A percentile compares a stretch with the other conserved stretches of the same genome.
These are phyloP conservation scores for Tetraselmis striata DNA, from an alignment of 139 green algal genomes.

Conservation along the genomic window DNA sequence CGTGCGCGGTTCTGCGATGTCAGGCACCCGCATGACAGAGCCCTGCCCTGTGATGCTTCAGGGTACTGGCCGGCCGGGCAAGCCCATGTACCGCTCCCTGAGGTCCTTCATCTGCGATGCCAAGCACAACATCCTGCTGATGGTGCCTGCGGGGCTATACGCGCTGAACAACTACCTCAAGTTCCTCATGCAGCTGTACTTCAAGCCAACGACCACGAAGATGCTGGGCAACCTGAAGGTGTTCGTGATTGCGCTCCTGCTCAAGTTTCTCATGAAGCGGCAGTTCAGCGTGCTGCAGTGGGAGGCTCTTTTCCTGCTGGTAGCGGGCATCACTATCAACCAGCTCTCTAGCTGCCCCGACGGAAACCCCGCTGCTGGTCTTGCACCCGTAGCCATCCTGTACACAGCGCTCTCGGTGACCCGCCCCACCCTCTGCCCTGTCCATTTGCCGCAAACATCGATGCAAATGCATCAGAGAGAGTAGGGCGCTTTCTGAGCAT, in stretches of 20 bases:
- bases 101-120: constrained; percentile 55
- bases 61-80: constrained; percentile 60
- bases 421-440: too few species aligned
- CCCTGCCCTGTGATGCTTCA: constrained; percentile 19
- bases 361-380: background rate
- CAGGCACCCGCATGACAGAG: background rate
- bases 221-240: constrained; percentile 97
- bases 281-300: constrained; percentile 80
- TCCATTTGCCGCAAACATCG: too few species aligned
- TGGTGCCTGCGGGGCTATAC: constrained; percentile 80
- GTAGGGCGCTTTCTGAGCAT: too few species aligned
- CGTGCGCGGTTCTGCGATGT: too few species aligned
- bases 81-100: constrained; percentile 57
- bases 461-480: too few species aligned
- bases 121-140: constrained; percentile 76
- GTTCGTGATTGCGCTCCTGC: constrained; percentile 81
- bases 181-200: constrained; percentile 91
- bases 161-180: constrained; percentile 96
- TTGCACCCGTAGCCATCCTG: too few species aligned
- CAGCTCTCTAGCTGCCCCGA: constrained; percentile 58
- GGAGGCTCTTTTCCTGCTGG: constrained; percentile 89
- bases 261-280: constrained; percentile 73
- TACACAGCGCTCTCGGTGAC: too few species aligned
- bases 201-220: constrained; percentile 93
- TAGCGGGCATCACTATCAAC: constrained; percentile 94